Evolutionary conservation across 352 stramenopile genomes (phyloP), one percentile per base, ranked within the genome.

Genomic region (Globisporangium megalacanthum): DNA sequence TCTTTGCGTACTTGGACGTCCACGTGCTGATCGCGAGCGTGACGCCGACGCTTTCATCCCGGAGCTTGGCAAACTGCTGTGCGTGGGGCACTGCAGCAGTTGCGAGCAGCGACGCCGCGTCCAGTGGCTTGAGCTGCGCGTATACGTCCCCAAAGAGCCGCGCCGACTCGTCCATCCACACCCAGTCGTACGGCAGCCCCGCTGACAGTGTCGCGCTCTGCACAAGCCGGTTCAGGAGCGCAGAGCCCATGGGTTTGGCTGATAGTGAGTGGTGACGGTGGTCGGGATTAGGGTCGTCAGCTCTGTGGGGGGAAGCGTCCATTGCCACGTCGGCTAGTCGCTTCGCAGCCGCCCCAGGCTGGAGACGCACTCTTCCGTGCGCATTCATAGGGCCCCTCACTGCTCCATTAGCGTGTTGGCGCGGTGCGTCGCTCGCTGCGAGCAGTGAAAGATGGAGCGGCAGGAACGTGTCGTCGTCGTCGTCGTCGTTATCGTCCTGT

Each of bases 1-100:
- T 80, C 29, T 74, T 68, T 33, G 75, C 66, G 14, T 70, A 77
- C 56, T 81, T 79, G 47, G 72, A 70, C 33, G 61, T 56, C 80
- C 80, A 93, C 41, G 62, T 75, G 25, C 72, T 90, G 57, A 91
- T 77, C 31, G 79, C 72, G 13, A 93, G 50, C 19, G 81, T 89
- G 58, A 88, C 64, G 6, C 79, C 79, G 45, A 73, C 54, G 50
- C 66, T 50, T 25, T 90, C 83, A 8, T 79, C 76, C 60, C 80
- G 83, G 57, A 91, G 75, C 50, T 75, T 80, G 5, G 71, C 50
- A 3, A 88, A 52, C 50, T 87, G 77, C 25, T 81, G 80, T 42
- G 87, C 73, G 42, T 79, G 71, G 19, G 54, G 69, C 39, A 44
- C 36, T 4, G 45, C 14, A 7, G 61, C 63, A 6, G 74, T 55